Evolutionary conservation across 1,139 yeast genomes (phyloP).

Genomic region (Yamadazyma atlantica): DNA sequence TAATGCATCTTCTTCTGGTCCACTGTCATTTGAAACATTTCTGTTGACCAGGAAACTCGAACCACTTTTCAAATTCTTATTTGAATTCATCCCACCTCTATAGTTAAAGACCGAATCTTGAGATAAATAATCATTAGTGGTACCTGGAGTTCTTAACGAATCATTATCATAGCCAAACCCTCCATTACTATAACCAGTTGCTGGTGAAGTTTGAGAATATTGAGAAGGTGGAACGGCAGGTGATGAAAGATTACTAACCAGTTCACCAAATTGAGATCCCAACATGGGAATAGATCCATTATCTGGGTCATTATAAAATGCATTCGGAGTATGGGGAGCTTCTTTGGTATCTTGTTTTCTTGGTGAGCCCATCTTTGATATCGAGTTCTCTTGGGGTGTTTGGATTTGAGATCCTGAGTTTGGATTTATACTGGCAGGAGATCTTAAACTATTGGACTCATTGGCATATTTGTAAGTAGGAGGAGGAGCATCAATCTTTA

Average conservation of each 20-base stretch:
- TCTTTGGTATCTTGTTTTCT: conserved; percentile 6
- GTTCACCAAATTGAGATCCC: conserved; percentile 6
- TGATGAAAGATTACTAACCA: conserved; percentile 14
- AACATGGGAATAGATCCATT: not conserved
- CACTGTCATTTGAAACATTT: not conserved
- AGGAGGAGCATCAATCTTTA: conserved; percentile 10
- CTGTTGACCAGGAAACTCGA: conserved; percentile 9
- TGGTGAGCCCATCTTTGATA: conserved; percentile 4
- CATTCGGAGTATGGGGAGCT: conserved; percentile 21
- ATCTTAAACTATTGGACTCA: conserved; percentile 11
- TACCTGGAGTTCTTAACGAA: conserved; percentile 9
- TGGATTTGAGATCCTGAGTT: not conserved
- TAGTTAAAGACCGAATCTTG: conserved; percentile 11
- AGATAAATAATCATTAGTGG: conserved; percentile 10
- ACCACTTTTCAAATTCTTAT: conserved; percentile 4
- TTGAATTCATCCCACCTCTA: not conserved
- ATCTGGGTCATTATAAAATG: conserved; percentile 10
- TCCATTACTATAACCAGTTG: conserved; percentile 9
- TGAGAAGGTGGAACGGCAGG: conserved; percentile 13
- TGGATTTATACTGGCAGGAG: conserved; percentile 15
- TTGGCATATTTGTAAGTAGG: conserved; percentile 1
- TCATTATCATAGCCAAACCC: conserved; percentile 9
- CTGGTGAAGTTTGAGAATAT: conserved; percentile 13
- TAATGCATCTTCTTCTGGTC: conserved; percentile 22
- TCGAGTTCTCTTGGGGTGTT: not conserved